Evolutionary conservation across 768 basidiomycete species (phyloP), one percentile per base, ranked within the genome.

Genomic region (Cystofilobasidium ferigula): DNA sequence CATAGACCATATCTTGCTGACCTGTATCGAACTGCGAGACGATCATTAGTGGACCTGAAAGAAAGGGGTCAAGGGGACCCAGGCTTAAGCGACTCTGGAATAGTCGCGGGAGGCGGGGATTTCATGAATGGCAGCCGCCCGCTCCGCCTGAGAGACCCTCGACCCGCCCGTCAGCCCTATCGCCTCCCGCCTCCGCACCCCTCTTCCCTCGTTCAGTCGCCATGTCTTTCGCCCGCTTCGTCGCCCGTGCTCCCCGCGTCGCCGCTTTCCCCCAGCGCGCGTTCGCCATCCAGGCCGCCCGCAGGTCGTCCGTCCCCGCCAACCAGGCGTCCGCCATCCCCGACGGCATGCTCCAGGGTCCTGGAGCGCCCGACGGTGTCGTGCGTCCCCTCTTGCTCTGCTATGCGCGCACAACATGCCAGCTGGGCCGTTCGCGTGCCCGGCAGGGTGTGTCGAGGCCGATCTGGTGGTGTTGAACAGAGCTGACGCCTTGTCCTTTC

Each of bases 261-360:
- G 51, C 51, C 51, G 2, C 48, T 32, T 8, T 24, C 48, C 18
- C 51, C 13, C 10, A 48, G 18, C 51, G 51, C 9, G 51, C 51
- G 28, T 32, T 54, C 51, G 28, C 51, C 14, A 28, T 54, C 51
- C 51, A 54, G 51, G 28, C 51, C 30, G 51, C 51, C 51, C 51
- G 28, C 51, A 8, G 28, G 30, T 8, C 18, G 30, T 8, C 5
- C 26, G 51, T 14, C 30, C 9, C 3, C 48, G 13, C 30, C 51
- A 28, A 30, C 51, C 51, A 42, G 40, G n/a, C n/a, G n/a, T n/a
- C n/a, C 40, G 10, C 40, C 10, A 42, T 42, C 40, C 40, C 54
- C 26, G 54, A 56, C 26, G 54, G 54, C 34, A 28, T 60, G n/a
- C 34, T 60, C 24, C 58, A 60, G 38, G 58, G 58, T 60, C 58